Evolutionary conservation across 75 land plant species (phyloP), one percentile per base, ranked within the genome.

Genomic region (Adiantum capillusveneris): DNA sequence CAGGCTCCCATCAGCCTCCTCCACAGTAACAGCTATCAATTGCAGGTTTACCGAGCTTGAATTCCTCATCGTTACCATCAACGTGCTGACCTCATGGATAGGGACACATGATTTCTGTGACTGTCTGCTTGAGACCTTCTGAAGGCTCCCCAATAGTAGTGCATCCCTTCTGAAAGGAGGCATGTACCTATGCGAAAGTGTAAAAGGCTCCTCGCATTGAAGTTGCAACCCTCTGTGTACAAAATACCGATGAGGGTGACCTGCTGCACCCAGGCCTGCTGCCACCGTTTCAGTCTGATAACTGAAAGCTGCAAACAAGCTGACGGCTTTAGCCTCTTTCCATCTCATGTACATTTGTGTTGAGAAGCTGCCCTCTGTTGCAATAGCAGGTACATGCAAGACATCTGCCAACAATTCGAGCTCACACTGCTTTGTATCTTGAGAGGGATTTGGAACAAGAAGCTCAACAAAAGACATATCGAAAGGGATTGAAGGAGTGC

Each of bases 181-280:
- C 79, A 87, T 70, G 51, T 75, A 84, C 9, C 53, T 72, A 60
- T 90, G 84, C 54, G 57, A 63, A 11, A 95, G 61, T 6, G 20
- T 18, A 28, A 95, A 27, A 31, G 92, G 74, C 28, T 46, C 69
- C 64, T 75, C 81, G 13, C 97, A 90, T 63, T 95, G 85, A 53
- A 90, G 73, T 52, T 84, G 80, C 62, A 90, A 64, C 73, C 80
- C 81, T 67, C 71, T 95, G 59, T 90, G 97, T 24, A 90, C 63
- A 46, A 85, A 65, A 22, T 74, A 71, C 37, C 75, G 85, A 29
- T 61, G 81, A 7, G 70, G 42, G 52, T 26, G 44, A 24, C 75
- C 98, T 52, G 37, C 28, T 28, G 58, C 60, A 37, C 42, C 31
- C 39, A 34, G 21, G 18, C 12, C 42, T 5, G 37, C 26, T 65